Base-by-base conservation (phyloP, 257 asterid species). In the Scutellaria barbata region DNA sequence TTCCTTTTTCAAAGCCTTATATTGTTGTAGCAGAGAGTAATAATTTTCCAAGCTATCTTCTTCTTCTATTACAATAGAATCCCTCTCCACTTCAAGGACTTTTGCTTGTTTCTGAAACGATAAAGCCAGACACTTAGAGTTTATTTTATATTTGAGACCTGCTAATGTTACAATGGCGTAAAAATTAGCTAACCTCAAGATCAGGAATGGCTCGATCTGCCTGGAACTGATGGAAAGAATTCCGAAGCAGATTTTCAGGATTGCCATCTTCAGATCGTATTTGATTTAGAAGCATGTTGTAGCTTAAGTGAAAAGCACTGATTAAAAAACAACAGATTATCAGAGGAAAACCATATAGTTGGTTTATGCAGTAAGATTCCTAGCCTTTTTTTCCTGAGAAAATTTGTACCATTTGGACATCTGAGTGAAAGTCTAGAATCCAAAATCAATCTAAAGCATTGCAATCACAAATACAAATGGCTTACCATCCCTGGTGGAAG, bases 271-370 rank as follows among this genome's bases (percentile, higher is more conserved):
- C 98, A 68, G 89, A 85, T 54, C 98, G 93, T 68, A 92, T 80
- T 85, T 95, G 99, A 87, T 95, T 95, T 76, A 95, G 78, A 79
- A 95, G 96, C 98, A 87, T 92, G 78, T 90, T 92, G 88, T 92
- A 95, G 88, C 94, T 95, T 40, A 95, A 87, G 81, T 95, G 99
- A 81, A 95, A 92, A 64, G 99, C 99, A 83, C 99, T 95, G 96
- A 69, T 86, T 43, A 53, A 68, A 47, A 63, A 18, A 72, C 62
- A 72, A 60, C 22, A 65, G 65, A 22, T 62, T 45, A 83, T 66
- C 66, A 76, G 59, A 11, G 13, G 58, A 41, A 30, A 40, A 68
- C 9, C 6, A 52, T 57, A 42, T 18, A 20, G 48, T 39, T 45
- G 9, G 25, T 77, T 50, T 37, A 53, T 56, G 77, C 73, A 62